Evolutionary conservation across 2,329 filamentous ascomycete genomes (phyloP).

Genomic region (Mycogone perniciosa): DNA sequence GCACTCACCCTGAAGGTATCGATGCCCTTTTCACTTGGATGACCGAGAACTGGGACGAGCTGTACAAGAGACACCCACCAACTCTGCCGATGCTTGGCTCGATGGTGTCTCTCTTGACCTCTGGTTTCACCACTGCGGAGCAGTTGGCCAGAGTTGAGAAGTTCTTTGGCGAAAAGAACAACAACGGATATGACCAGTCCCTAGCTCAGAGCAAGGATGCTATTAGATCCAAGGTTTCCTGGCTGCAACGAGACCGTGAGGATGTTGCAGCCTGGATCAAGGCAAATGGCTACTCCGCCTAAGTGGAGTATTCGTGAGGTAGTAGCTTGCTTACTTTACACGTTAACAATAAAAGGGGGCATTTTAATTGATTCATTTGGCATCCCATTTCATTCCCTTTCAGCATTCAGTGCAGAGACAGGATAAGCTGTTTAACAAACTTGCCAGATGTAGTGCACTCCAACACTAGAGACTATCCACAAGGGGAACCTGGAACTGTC

Average conservation of each 20-base stretch:
- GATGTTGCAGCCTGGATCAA: conserved; percentile 22
- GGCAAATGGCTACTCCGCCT: conserved; percentile 17
- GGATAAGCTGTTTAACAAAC: no score
- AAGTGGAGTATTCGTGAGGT: background rate
- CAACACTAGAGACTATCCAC: no score
- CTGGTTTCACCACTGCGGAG: conserved; percentile 69
- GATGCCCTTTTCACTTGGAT: conserved; percentile 77
- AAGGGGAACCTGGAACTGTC: no score
- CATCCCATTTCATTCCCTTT: no score
- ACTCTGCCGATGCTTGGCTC: conserved; percentile 77
- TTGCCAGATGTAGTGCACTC: no score
- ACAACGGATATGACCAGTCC: conserved; percentile 77
- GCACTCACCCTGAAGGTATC: conserved; percentile 71
- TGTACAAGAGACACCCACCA: conserved; percentile 78
- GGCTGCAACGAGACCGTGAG: conserved; percentile 20
- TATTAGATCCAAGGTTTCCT: conserved; percentile 64
- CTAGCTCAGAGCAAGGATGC: conserved; percentile 85
- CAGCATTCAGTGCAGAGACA: no score
- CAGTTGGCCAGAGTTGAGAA: conserved; percentile 69
- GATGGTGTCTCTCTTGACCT: conserved; percentile 76
- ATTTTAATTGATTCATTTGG: no score
- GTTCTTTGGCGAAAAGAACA: conserved; percentile 79
- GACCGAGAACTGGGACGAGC: conserved; percentile 79
- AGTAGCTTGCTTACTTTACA: no score
- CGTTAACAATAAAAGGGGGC: no score